phyloP scores from a whole-genome alignment of 768 basidiomycete genomes.

The Austroboletus festivus region DNA sequence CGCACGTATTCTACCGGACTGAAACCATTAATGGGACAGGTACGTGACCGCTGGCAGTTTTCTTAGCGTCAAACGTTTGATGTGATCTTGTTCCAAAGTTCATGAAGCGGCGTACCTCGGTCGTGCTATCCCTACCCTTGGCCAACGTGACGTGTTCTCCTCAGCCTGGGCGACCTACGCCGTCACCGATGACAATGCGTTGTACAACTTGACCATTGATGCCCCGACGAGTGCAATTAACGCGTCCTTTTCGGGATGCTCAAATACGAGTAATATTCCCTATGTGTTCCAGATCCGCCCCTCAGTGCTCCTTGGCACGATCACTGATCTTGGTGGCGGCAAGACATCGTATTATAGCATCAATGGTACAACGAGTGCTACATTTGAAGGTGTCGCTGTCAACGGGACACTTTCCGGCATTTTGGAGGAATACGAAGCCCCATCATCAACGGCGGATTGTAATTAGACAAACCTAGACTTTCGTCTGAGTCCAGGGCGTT shows the following conservation, averaged over 20 bases:
- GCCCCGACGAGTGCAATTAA: neutral
- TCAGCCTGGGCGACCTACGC: conserved; percentile 12
- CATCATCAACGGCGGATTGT: too few species aligned
- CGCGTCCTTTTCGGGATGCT: conserved; percentile 9
- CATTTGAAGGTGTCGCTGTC: neutral
- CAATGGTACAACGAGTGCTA: conserved; percentile 8
- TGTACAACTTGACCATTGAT: conserved; percentile 3
- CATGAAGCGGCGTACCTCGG: conserved; percentile 15
- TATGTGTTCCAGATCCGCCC: conserved; percentile 9
- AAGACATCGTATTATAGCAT: conserved; percentile 8
- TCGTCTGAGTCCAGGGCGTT: too few species aligned
- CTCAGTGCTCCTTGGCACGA: neutral
- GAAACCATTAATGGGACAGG: conserved; percentile 10
- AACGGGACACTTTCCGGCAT: conserved; percentile 1
- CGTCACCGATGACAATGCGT: conserved; percentile 4
- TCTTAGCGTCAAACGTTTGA: too few species aligned
- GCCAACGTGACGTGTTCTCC: neutral
- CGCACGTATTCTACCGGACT: conserved; percentile 13
- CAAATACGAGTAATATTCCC: neutral
- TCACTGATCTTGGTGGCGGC: conserved; percentile 13
- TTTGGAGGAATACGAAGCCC: conserved; percentile 6
- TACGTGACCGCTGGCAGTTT: too few species aligned
- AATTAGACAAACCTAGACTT: too few species aligned
- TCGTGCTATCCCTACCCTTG: conserved; percentile 6
- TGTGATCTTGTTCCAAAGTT: neutral